These are phyloP conservation scores for Gardenia jasminoides DNA, from an alignment of 257 asterid species.

Conservation along the genomic window DNA sequence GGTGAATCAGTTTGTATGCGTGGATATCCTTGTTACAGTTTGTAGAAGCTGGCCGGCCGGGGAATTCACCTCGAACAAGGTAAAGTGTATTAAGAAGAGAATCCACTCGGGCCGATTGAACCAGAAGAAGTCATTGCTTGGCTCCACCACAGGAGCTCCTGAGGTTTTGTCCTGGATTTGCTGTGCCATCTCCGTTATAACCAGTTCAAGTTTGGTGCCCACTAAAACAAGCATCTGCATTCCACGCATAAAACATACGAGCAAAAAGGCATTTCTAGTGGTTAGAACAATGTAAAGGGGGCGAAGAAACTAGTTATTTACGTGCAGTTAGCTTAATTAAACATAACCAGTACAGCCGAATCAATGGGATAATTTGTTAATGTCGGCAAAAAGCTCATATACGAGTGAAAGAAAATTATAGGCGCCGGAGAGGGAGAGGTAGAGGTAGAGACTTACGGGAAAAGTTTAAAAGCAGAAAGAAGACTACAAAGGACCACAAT, in stretches of 20 bases:
- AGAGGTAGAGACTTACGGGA: constrained; percentile 40
- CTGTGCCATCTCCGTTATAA: constrained; percentile 67
- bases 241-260: no score
- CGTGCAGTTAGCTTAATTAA: no score
- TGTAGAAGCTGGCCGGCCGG: no score
- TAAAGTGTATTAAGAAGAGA: constrained; percentile 64
- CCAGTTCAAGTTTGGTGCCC: constrained; percentile 61
- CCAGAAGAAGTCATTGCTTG: constrained; percentile 62
- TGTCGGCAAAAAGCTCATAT: no score
- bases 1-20: no score
- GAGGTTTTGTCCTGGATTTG: constrained; percentile 53
- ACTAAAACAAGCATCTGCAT: constrained; percentile 46
- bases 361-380: no score
- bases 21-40: no score
- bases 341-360: no score
- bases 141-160: constrained; percentile 67
- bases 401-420: no score
- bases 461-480: constrained; percentile 51
- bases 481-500: constrained; percentile 47
- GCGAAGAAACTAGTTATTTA: no score
- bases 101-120: constrained; percentile 59
- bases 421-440: constrained; percentile 14
- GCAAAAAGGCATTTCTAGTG: no score
- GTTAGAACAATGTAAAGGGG: no score
- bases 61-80: constrained; percentile 48